Evolutionary conservation across 305 asterid genomes (phyloP).

Genomic region (Stenogyne calaminthoides): DNA sequence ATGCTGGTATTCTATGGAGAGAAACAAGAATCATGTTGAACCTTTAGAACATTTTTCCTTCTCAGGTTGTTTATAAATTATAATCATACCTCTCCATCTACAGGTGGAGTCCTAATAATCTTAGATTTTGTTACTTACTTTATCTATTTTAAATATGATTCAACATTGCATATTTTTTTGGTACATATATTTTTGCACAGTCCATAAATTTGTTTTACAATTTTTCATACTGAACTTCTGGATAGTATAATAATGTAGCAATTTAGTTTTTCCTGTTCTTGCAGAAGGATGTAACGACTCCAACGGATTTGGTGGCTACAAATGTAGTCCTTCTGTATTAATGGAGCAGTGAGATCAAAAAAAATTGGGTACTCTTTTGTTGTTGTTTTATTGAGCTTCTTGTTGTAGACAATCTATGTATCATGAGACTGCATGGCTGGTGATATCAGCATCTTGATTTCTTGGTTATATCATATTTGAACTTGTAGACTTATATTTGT

Average conservation of each 20-base stretch:
- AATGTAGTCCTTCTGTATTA: slow-evolving; percentile 10
- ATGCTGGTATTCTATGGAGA: not conserved
- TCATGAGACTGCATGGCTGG: slow-evolving; percentile 18
- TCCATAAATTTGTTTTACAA: not conserved
- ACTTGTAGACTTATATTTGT: not conserved
- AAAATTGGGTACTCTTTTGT: slow-evolving; percentile 9
- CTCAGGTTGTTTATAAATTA: not conserved
- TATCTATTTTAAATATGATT: slow-evolving; percentile 5
- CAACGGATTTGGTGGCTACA: slow-evolving; percentile 12
- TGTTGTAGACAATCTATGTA: slow-evolving; percentile 9
- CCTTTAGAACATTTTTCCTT: not conserved
- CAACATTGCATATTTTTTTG: not conserved
- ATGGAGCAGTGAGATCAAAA: slow-evolving; percentile 22
- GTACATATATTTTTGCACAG: not conserved
- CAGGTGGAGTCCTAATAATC: not conserved
- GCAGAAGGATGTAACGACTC: slow-evolving; percentile 36
- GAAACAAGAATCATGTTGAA: not conserved
- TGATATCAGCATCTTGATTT: slow-evolving; percentile 6
- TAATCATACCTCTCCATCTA: not conserved
- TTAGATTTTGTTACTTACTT: slow-evolving; percentile 1
- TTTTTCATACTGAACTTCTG: not conserved
- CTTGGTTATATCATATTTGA: slow-evolving; percentile 1
- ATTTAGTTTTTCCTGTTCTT: slow-evolving; percentile 5
- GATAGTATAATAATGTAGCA: slow-evolving; percentile 10
- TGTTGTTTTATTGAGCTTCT: slow-evolving; percentile 22